Base-by-base conservation (phyloP, 371 early-diverging fungal genomes). In the Lichtheimia ramosa region DNA sequence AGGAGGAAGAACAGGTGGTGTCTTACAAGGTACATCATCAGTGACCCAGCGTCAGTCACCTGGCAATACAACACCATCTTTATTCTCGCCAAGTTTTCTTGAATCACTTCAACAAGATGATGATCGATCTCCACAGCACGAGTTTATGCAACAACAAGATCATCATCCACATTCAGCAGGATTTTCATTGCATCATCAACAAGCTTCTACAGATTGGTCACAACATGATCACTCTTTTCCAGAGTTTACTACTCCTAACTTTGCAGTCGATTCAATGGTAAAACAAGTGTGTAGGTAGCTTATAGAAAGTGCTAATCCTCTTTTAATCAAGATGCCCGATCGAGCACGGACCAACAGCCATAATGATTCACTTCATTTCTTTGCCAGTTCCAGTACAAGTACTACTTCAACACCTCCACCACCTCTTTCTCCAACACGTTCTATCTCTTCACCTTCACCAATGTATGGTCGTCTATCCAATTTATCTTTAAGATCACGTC, bases 31-130 rank as follows among this genome's bases (percentile, higher is more conserved):
- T 46, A 16, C 21, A n/a, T 46, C 46, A 21, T 46, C 46, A 46
- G n/a, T 21, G 46, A 18, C 46, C 46, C 28, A n/a, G 54, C 39
- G 25, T 20, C 2, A 27, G 13, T 48, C 43, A 24, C 14, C 51
- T 71, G 15, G 79, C 82, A 3, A 46, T 46, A 70, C 70, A n/a
- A 86, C 88, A 3, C 89, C 89, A 0, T 82, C 78, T 5, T 87
- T 89, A 70, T 89, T 89, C 51, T 82, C 87, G 15, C 87, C 89
- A 18, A 82, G 82, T 40, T 89, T 89, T 61, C 73, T 85, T 42
- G 86, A 85, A 15, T 84, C 89, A 2, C 61, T 89, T 3, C 72
- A 74, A 43, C 66, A 74, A 52, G 70, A 82, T 66, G 70, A 81
- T 62, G 24, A 69, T 62, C 39, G 18, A 28, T 50, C 59, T 5